Conservation (phyloP, 805 yeast genomes). For the Kazachstania psychrophila region DNA sequence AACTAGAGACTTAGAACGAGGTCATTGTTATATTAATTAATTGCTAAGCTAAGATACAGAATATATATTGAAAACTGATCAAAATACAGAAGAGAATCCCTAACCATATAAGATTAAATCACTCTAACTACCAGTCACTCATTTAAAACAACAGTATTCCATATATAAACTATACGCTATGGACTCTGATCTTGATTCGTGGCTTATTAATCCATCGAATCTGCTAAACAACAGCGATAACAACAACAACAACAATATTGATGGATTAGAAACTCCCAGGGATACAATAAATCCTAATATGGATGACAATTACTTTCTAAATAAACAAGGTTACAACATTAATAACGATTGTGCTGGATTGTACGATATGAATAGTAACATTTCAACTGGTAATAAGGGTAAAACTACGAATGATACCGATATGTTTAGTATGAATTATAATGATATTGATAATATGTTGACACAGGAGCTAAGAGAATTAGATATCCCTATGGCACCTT, state of each 20-base stretch:
- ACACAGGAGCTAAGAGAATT: conserved; percentile 53
- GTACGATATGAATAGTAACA: too few relatives aligned
- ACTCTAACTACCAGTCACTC: too few relatives aligned
- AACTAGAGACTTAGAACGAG: too few relatives aligned
- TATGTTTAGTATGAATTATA: conserved; percentile 37
- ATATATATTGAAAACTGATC: too few relatives aligned
- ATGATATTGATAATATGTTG: conserved; percentile 46
- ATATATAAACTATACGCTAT: not conserved
- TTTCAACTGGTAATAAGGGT: not conserved
- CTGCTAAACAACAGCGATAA: not conserved
- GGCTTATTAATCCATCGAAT: conserved; percentile 16
- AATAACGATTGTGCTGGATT: too few relatives aligned
- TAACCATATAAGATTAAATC: not conserved
- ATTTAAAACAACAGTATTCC: too few relatives aligned
- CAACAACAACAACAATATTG: not conserved
- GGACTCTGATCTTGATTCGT: conserved; percentile 7
- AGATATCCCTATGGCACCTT: conserved; percentile 44
- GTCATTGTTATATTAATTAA: too few relatives aligned
- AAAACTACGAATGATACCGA: conserved; percentile 34
- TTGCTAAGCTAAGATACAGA: too few relatives aligned
- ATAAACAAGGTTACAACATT: not conserved
- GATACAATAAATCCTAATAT: not conserved
- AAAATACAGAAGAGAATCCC: too few relatives aligned
- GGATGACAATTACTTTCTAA: not conserved
- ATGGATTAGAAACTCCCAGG: too few relatives aligned